Percentiles rank a stretch among this genome's conserved stretches.
These are phyloP conservation scores for Hanseniaspora sp. DNA, from an alignment of 1,139 yeast genomes.

Conservation along the genomic window DNA sequence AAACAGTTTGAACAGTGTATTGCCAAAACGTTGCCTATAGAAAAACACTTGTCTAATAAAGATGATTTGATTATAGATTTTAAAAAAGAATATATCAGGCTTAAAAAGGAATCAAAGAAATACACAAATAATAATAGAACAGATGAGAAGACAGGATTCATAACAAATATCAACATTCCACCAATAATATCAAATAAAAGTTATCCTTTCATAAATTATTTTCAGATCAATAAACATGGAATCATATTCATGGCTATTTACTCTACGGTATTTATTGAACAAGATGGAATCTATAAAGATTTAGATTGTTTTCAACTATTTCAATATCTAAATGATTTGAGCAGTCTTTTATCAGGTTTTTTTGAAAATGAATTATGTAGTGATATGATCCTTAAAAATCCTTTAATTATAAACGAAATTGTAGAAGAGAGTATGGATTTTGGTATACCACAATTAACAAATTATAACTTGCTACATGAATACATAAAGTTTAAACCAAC, in stretches of 20 bases:
- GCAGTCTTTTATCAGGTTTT: slow-evolving; percentile 47
- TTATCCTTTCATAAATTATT: slow-evolving; percentile 15
- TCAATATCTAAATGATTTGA: slow-evolving; percentile 48
- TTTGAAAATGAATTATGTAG: slow-evolving; percentile 43
- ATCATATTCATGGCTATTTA: slow-evolving; percentile 9
- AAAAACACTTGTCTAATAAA: not conserved
- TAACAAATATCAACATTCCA: not conserved
- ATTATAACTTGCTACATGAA: slow-evolving; percentile 57
- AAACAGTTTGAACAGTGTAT: slow-evolving; percentile 37
- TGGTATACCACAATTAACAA: slow-evolving; percentile 66
- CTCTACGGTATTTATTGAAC: slow-evolving; percentile 1
- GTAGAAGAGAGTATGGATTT: slow-evolving; percentile 64
- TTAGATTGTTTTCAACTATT: slow-evolving; percentile 34
- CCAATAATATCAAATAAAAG: slow-evolving; percentile 7
- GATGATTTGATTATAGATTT: slow-evolving; percentile 13
- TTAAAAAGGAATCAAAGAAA: not conserved
- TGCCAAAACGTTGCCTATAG: slow-evolving; percentile 7
- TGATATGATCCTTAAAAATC: slow-evolving; percentile 42
- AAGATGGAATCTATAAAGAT: not conserved
- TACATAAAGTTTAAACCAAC: slow-evolving; percentile 40
- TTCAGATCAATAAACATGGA: slow-evolving; percentile 7
- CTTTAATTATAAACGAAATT: slow-evolving; percentile 56
- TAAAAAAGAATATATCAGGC: not conserved
- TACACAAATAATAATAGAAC: not conserved
- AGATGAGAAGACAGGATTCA: slow-evolving; percentile 1